These are phyloP conservation scores for Stachybotrys echinatus DNA, from an alignment of 2,329 filamentous ascomycete species.

Conservation along the genomic window DNA sequence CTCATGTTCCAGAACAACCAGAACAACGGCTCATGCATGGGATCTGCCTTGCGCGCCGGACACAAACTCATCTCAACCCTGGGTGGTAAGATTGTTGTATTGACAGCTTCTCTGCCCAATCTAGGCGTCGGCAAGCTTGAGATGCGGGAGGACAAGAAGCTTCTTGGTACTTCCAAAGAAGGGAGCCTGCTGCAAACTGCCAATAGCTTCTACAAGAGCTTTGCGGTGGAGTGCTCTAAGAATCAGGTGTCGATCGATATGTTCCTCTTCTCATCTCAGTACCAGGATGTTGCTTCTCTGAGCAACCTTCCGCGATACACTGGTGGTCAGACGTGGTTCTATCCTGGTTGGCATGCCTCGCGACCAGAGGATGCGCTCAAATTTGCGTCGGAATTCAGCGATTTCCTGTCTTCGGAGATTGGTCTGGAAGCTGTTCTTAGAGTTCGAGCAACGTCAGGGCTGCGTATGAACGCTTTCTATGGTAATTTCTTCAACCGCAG, in stretches of 20 bases:
- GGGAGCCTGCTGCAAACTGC: constrained; percentile 80
- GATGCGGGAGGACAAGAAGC: constrained; percentile 93
- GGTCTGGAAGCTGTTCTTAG: constrained; percentile 92
- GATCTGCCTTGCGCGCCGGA: constrained; percentile 83
- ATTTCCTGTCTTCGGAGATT: constrained; percentile 95
- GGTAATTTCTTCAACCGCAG: constrained; percentile 99
- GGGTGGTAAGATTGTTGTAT: constrained; percentile 89
- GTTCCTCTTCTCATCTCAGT: constrained; percentile 94
- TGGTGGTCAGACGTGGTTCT: constrained; percentile 97
- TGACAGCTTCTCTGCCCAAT: constrained; percentile 87
- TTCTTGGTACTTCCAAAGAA: constrained; percentile 91
- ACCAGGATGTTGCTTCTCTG: constrained; percentile 94
- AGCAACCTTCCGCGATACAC: constrained; percentile 96
- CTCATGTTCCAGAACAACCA: constrained; percentile 96
- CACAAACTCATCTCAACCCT: constrained; percentile 94
- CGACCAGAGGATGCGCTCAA: constrained; percentile 94
- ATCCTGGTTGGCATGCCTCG: constrained; percentile 94
- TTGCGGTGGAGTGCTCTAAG: constrained; percentile 97
- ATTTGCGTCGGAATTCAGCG: constrained; percentile 93
- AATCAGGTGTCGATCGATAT: constrained; percentile 98
- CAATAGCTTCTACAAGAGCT: constrained; percentile 98
- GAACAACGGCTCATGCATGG: constrained; percentile 87
- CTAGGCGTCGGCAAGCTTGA: constrained; percentile 85
- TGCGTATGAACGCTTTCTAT: constrained; percentile 97
- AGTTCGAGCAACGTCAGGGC: constrained; percentile 87